phyloP scores from a whole-genome alignment of 495 filamentous ascomycete species.

The Xylaria telfairii region DNA sequence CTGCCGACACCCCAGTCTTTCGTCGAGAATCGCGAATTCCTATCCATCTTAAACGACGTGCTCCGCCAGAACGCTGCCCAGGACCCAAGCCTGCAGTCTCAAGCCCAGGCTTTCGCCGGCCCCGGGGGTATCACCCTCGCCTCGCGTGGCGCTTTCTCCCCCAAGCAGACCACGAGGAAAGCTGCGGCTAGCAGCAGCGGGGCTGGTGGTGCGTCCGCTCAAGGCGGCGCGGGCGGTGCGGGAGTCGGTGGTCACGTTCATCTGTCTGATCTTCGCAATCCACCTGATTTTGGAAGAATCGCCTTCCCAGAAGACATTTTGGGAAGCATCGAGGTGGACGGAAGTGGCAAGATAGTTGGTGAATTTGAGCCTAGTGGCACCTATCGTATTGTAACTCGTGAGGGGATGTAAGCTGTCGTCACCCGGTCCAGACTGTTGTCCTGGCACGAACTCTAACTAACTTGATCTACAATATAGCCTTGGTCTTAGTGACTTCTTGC shows the following conservation, averaged over 20 bases:
- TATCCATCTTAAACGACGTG: conserved; percentile 75
- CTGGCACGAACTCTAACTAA: conserved; percentile 27
- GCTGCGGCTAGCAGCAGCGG: conserved; percentile 56
- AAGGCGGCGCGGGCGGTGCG: conserved; percentile 83
- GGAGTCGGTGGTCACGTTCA: conserved; percentile 90
- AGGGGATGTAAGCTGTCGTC: conserved; percentile 67
- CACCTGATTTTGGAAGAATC: conserved; percentile 90
- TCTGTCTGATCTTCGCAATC: conserved; percentile 79
- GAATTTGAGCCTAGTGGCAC: conserved; percentile 71
- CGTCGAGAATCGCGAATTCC: conserved; percentile 76
- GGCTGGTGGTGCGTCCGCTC: conserved; percentile 76
- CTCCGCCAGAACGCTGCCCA: conserved; percentile 70
- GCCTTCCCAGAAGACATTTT: conserved; percentile 93
- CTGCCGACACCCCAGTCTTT: conserved; percentile 82
- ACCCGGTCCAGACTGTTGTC: background rate
- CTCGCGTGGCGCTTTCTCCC: conserved; percentile 68
- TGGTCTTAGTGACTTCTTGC: conserved; percentile 62
- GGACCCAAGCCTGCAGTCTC: conserved; percentile 74
- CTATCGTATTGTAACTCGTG: conserved; percentile 70
- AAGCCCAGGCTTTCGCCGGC: conserved; percentile 81
- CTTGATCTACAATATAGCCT: conserved; percentile 42
- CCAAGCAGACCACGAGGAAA: conserved; percentile 38
- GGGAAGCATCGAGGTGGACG: conserved; percentile 87
- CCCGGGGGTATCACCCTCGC: conserved; percentile 74
- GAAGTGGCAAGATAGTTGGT: conserved; percentile 69